A percentile compares a stretch with the other conserved stretches of the same genome.
phyloP scores from a whole-genome alignment of 2,329 filamentous ascomycete genomes.

The Colletotrichum sp. region DNA sequence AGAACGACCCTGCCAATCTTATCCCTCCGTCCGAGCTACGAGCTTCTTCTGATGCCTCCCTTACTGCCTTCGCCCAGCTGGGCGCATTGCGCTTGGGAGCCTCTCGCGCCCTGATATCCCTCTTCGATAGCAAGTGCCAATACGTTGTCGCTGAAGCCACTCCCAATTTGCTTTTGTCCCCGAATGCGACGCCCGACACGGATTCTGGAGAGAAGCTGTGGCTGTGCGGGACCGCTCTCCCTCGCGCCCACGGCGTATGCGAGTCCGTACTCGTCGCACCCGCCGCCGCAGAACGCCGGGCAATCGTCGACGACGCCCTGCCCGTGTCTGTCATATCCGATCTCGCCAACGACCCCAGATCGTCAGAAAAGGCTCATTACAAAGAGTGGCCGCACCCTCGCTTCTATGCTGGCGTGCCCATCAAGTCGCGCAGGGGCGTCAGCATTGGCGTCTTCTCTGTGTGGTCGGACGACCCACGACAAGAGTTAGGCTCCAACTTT shows the following conservation, averaged over 20 bases:
- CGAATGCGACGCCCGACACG: constrained; percentile 7
- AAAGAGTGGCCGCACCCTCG: constrained; percentile 24
- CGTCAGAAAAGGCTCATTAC: constrained; percentile 28
- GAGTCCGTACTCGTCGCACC: constrained; percentile 25
- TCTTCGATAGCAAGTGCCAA: constrained; percentile 55
- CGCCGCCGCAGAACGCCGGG: neutral
- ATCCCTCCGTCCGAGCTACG: constrained; percentile 26
- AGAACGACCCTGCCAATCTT: constrained; percentile 25
- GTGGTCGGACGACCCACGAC: constrained; percentile 31
- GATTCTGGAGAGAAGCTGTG: constrained; percentile 15
- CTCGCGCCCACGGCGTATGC: constrained; percentile 31
- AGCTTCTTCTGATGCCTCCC: constrained; percentile 36
- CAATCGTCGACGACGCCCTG: constrained; percentile 18
- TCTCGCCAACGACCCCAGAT: constrained; percentile 33
- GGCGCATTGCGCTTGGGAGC: constrained; percentile 44
- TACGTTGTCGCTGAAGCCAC: constrained; percentile 58
- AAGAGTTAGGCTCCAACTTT: constrained; percentile 30
- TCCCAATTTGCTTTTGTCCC: constrained; percentile 39
- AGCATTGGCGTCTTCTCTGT: constrained; percentile 47
- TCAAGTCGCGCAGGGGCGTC: constrained; percentile 41
- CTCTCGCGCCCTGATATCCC: constrained; percentile 49
- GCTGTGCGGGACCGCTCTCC: constrained; percentile 32
- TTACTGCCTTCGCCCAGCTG: constrained; percentile 57
- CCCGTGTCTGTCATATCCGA: constrained; percentile 39
- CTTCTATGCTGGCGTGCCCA: constrained; percentile 48